Evolutionary conservation across 2,329 filamentous ascomycete genomes (phyloP).

Genomic region (Trichoderma endophyticum): DNA sequence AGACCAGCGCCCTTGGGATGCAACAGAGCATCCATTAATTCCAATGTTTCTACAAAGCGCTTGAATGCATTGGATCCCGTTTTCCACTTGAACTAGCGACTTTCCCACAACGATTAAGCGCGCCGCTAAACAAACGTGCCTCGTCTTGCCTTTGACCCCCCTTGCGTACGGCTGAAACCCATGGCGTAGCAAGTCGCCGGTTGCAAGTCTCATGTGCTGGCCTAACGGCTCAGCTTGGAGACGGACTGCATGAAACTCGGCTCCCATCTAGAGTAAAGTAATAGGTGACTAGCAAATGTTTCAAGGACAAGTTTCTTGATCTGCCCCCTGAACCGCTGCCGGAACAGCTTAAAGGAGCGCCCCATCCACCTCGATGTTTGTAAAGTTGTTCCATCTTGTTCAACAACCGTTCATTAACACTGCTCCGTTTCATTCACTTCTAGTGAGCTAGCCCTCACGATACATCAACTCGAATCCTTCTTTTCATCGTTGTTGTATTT

Average conservation of each 20-base stretch:
- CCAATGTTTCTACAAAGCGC: not conserved
- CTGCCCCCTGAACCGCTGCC: not conserved
- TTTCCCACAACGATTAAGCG: not conserved
- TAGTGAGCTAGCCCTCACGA: not conserved
- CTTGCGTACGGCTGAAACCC: constrained; percentile 3
- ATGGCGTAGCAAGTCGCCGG: not conserved
- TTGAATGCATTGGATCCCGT: not conserved
- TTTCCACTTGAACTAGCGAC: not conserved
- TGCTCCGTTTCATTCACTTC: not conserved
- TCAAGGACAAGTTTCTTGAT: not conserved
- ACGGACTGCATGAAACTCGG: not conserved
- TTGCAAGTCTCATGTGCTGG: not conserved
- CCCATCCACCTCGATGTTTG: not conserved
- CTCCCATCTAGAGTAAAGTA: not conserved
- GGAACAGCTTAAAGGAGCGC: not conserved
- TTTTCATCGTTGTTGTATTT: not conserved
- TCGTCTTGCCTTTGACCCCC: not conserved
- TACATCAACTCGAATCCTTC: not conserved
- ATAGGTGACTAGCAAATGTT: not conserved
- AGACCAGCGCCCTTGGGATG: not conserved
- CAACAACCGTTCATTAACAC: not conserved
- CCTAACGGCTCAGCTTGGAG: not conserved
- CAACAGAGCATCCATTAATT: no score
- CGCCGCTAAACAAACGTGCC: not conserved
- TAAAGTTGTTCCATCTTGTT: not conserved